Percentiles rank a stretch among this genome's conserved stretches.
Evolutionary conservation across 352 stramenopile genomes (phyloP).

Genomic region (Phytophthora pseudosyringae): DNA sequence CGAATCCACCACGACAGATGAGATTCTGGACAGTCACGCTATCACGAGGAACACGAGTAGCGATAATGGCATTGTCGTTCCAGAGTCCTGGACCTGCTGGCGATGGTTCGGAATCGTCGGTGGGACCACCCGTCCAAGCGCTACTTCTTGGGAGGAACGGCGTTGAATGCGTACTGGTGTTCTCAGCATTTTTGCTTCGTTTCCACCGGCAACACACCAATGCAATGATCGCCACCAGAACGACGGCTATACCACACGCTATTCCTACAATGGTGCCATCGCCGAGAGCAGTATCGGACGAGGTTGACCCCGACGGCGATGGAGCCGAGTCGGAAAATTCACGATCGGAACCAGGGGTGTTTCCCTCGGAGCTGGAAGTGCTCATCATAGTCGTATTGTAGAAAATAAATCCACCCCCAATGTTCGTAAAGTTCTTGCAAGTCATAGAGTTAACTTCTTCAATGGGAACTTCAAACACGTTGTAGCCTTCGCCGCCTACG

Average conservation of each 20-base stretch:
- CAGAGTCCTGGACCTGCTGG: slow-evolving; percentile 1
- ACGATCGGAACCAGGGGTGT: too few relatives aligned
- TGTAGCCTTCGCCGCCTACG: background rate
- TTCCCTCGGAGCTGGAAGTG: background rate
- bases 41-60: slow-evolving; percentile 16
- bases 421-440: background rate
- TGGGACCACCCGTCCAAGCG: background rate
- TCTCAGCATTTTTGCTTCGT: background rate
- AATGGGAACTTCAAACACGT: slow-evolving; percentile 3
- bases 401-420: background rate
- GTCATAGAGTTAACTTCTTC: background rate
- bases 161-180: background rate
- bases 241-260: background rate
- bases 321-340: background rate
- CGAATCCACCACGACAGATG: slow-evolving; percentile 38
- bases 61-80: slow-evolving; percentile 15
- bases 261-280: background rate
- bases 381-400: background rate
- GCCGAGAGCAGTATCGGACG: background rate
- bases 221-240: slow-evolving; percentile 3
- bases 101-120: background rate
- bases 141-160: slow-evolving; percentile 8
- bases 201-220: background rate
- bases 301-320: background rate
- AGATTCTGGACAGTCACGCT: slow-evolving; percentile 1